Percentiles rank a stretch among this genome's conserved stretches.
Evolutionary conservation across 495 filamentous ascomycete genomes (phyloP).

Genomic region (Neurospora sp.): DNA sequence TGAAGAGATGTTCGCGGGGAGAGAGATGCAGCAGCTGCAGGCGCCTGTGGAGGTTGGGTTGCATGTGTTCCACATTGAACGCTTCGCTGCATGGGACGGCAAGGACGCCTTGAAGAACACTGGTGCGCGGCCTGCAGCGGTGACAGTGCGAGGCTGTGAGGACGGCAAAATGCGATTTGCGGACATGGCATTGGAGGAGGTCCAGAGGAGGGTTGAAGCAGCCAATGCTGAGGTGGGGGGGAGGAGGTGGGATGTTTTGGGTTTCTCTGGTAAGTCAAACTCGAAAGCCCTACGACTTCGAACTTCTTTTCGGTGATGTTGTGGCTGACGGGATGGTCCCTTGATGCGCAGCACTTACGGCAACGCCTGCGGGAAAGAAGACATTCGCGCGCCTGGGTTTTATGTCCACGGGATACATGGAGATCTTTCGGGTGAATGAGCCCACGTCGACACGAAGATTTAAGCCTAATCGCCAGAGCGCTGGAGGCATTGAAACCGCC

Average conservation of each 20-base stretch:
- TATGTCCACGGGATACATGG: constrained; percentile 18
- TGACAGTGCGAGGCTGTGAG: neutral
- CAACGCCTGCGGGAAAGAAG: constrained; percentile 16
- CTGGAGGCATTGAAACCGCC: too few relatives aligned
- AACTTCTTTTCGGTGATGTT: too few relatives aligned
- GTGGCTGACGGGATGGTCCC: neutral
- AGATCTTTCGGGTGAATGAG: too few relatives aligned
- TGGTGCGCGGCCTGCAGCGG: neutral
- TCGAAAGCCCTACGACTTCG: too few relatives aligned
- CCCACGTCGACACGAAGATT: too few relatives aligned
- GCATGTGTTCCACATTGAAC: constrained; percentile 27
- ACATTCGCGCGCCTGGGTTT: constrained; percentile 20
- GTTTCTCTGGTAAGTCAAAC: constrained; percentile 16
- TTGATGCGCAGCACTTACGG: constrained; percentile 17
- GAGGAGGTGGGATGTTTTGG: constrained; percentile 16
- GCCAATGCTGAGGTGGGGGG: neutral
- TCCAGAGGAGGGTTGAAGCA: constrained; percentile 4
- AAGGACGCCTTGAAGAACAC: neutral
- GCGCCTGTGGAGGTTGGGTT: constrained; percentile 19
- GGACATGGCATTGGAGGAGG: constrained; percentile 14
- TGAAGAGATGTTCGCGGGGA: constrained; percentile 44
- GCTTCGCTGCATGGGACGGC: constrained; percentile 6
- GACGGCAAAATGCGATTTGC: constrained; percentile 9
- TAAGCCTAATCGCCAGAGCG: too few relatives aligned
- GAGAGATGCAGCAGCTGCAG: neutral